A percentile compares a stretch with the other conserved stretches of the same genome.
Evolutionary conservation across 345 rosid genomes (phyloP).

Genomic region (Gossypium herbaceum): DNA sequence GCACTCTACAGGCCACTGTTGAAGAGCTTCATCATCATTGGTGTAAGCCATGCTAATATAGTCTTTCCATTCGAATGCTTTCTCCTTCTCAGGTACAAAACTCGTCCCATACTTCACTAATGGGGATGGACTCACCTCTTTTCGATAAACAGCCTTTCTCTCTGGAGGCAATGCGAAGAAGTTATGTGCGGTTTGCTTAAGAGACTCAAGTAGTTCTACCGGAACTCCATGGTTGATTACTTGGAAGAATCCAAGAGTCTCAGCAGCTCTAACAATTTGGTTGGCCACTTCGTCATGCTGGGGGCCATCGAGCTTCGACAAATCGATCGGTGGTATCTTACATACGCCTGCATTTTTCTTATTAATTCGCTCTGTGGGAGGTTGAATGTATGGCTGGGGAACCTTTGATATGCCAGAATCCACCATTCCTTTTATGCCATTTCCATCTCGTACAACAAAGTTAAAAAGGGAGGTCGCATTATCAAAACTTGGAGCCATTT

Average conservation of each 20-base stretch:
- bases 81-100: slow-evolving; percentile 37
- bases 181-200: slow-evolving; percentile 39
- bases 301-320: neutral
- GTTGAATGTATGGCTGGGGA: neutral
- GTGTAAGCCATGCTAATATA: slow-evolving; percentile 53
- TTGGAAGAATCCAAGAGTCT: slow-evolving; percentile 2
- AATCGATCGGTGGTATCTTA: neutral
- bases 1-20: slow-evolving; percentile 51
- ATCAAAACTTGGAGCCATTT: slow-evolving; percentile 2
- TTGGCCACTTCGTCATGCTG: neutral
- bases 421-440: slow-evolving; percentile 8
- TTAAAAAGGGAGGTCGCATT: slow-evolving; percentile 4
- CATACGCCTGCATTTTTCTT: slow-evolving; percentile 14
- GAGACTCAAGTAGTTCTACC: slow-evolving; percentile 36
- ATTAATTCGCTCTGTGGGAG: slow-evolving; percentile 33
- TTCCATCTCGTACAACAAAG: slow-evolving; percentile 1
- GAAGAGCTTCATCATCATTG: slow-evolving; percentile 46
- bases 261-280: neutral
- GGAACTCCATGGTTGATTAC: slow-evolving; percentile 33
- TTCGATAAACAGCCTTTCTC: slow-evolving; percentile 36
- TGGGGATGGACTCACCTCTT: slow-evolving; percentile 45
- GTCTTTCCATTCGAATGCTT: slow-evolving; percentile 61
- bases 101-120: slow-evolving; percentile 54
- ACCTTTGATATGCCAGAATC: slow-evolving; percentile 4
- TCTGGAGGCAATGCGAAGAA: slow-evolving; percentile 41